phyloP scores from a whole-genome alignment of 192 early-diverging fungal species.

The Backusella tarrabulga region DNA sequence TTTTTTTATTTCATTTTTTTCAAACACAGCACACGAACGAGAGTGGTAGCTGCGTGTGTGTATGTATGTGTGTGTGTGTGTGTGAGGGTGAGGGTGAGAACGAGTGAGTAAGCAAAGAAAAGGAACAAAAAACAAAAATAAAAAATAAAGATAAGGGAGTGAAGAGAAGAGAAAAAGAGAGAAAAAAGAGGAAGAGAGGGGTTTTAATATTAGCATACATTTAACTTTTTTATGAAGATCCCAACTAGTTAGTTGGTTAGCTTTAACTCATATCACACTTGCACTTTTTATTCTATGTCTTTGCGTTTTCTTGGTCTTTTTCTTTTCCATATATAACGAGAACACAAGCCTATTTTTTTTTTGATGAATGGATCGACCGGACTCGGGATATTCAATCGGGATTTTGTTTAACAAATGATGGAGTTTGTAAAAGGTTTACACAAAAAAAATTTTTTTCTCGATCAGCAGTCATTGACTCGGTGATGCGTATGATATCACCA shows the following conservation, averaged over 20 bases:
- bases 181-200: background rate
- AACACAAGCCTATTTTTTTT: constrained; percentile 1
- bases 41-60: background rate
- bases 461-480: constrained; percentile 7
- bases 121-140: background rate
- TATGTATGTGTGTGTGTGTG: background rate
- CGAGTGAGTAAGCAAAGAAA: background rate
- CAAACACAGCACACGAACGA: background rate
- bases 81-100: background rate
- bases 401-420: background rate
- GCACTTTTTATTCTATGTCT: background rate
- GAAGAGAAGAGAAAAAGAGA: background rate
- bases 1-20: background rate
- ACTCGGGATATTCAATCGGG: background rate
- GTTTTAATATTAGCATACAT: background rate
- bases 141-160: background rate
- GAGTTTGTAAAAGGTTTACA: background rate
- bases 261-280: background rate
- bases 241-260: background rate
- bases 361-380: background rate
- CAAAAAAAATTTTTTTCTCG: background rate
- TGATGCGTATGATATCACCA: background rate
- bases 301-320: background rate
- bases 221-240: constrained; percentile 1
- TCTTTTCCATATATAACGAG: background rate